A percentile compares a stretch with the other conserved stretches of the same genome.
These are phyloP conservation scores for Phalaenopsis hybrid DNA, from an alignment of 116 monocot genomes.

Conservation along the genomic window DNA sequence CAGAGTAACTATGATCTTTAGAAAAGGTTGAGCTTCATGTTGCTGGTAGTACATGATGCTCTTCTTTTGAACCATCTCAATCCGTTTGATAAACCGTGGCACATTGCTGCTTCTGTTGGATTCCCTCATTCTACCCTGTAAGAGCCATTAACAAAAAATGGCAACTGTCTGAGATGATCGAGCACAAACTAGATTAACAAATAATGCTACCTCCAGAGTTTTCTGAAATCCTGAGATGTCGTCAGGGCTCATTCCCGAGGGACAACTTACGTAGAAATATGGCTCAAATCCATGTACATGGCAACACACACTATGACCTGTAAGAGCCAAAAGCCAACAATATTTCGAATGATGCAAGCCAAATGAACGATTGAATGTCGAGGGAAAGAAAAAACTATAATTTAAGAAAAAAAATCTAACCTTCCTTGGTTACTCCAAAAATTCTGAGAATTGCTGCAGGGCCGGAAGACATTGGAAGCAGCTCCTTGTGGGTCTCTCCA, in stretches of 20 bases:
- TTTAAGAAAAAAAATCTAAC: constrained; percentile 17
- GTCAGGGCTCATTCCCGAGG: constrained; percentile 82
- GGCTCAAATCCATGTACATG: constrained; percentile 97
- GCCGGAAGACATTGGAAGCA: constrained; percentile 63
- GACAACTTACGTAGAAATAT: constrained; percentile 90
- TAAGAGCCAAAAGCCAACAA: constrained; percentile 10
- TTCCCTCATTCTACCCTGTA: constrained; percentile 82
- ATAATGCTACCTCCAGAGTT: constrained; percentile 60
- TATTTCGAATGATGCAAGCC: neutral
- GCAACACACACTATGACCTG: constrained; percentile 97
- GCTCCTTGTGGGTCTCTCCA: constrained; percentile 64
- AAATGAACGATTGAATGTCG: neutral
- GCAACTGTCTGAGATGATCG: neutral
- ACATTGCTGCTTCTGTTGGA: constrained; percentile 85
- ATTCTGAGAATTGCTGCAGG: constrained; percentile 88
- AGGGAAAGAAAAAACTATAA: too few relatives aligned
- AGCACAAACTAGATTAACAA: neutral
- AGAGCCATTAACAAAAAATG: neutral
- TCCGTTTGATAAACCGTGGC: constrained; percentile 54
- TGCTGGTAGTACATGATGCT: constrained; percentile 96
- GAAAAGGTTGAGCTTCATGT: constrained; percentile 53
- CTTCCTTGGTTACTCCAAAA: constrained; percentile 95
- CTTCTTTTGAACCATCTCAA: constrained; percentile 85
- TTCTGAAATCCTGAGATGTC: constrained; percentile 79
- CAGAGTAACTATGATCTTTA: constrained; percentile 86